Conservation (phyloP, 1,284 basidiomycete genomes). For the Sanguinoderma infundibulare region DNA sequence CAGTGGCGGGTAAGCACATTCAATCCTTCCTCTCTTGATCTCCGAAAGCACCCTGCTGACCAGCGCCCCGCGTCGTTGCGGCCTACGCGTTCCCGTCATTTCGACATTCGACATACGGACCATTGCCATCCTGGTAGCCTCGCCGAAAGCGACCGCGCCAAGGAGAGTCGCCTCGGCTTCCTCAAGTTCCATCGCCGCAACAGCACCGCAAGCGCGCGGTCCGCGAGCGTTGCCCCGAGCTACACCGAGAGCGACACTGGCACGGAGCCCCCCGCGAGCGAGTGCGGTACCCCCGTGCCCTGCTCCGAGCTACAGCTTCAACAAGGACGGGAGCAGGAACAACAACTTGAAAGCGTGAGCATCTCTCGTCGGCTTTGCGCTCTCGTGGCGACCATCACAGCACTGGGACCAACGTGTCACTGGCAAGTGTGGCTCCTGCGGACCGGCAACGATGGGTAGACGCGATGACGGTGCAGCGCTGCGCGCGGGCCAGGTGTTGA, state of each 20-base stretch:
- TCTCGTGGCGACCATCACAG: background rate
- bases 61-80: background rate
- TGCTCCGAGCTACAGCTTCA: too few species aligned
- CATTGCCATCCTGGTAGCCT: background rate
- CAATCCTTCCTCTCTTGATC: background rate
- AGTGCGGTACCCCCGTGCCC: slow-evolving; percentile 18
- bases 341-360: slow-evolving; percentile 25
- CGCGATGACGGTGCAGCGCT: background rate
- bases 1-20: slow-evolving; percentile 23
- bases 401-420: background rate
- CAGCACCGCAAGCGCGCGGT: slow-evolving; percentile 23
- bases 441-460: slow-evolving; percentile 1
- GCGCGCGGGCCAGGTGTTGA: slow-evolving; percentile 6
- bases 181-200: slow-evolving; percentile 21
- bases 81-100: background rate
- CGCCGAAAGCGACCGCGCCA: slow-evolving; percentile 6
- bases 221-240: slow-evolving; percentile 10
- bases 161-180: slow-evolving; percentile 12
- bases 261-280: slow-evolving; percentile 18
- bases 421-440: slow-evolving; percentile 1
- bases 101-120: background rate
- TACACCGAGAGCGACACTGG: slow-evolving; percentile 16
- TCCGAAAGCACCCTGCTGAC: background rate
- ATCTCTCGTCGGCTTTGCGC: slow-evolving; percentile 4
- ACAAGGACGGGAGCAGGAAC: slow-evolving; percentile 1